phyloP scores from a whole-genome alignment of 441 rosid genomes.

The Omphalea diandra region DNA sequence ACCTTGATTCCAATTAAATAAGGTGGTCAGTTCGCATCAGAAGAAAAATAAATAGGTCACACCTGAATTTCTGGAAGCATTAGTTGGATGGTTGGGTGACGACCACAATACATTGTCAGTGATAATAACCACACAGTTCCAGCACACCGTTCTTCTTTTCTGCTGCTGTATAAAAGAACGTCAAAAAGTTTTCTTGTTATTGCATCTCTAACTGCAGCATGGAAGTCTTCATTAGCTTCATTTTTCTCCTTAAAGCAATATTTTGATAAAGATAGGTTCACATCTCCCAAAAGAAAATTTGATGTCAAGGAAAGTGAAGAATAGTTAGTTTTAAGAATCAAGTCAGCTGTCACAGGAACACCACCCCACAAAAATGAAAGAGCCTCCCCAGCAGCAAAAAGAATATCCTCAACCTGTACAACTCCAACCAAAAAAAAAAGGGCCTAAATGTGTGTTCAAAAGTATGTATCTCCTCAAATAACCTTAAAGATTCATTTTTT shows the following conservation, averaged over 20 bases:
- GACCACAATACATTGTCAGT: slow-evolving; percentile 91
- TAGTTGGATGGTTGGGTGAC: slow-evolving; percentile 76
- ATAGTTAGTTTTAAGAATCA: slow-evolving; percentile 88
- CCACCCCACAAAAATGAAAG: slow-evolving; percentile 94
- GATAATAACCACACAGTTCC: slow-evolving; percentile 97
- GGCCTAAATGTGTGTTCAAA: slow-evolving; percentile 22
- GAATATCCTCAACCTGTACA: slow-evolving; percentile 89
- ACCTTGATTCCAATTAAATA: background rate
- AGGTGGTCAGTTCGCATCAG: background rate
- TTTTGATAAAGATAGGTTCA: slow-evolving; percentile 51
- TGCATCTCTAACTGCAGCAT: slow-evolving; percentile 54
- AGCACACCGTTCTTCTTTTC: slow-evolving; percentile 99
- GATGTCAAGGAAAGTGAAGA: slow-evolving; percentile 86
- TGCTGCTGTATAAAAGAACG: slow-evolving; percentile 76
- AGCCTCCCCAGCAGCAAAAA: slow-evolving; percentile 99
- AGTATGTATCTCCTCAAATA: slow-evolving; percentile 10
- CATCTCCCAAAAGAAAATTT: slow-evolving; percentile 83
- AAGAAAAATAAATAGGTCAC: slow-evolving; percentile 16
- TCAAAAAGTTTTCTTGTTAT: slow-evolving; percentile 81
- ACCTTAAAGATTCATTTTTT: background rate
- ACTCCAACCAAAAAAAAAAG: slow-evolving; percentile 24
- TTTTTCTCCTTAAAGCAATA: slow-evolving; percentile 38
- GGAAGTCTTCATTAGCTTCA: slow-evolving; percentile 54
- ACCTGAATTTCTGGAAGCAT: slow-evolving; percentile 99
- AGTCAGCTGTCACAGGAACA: slow-evolving; percentile 85